Conservation (phyloP, 371 early-diverging fungal species). For the Nematocida homosporus region DNA sequence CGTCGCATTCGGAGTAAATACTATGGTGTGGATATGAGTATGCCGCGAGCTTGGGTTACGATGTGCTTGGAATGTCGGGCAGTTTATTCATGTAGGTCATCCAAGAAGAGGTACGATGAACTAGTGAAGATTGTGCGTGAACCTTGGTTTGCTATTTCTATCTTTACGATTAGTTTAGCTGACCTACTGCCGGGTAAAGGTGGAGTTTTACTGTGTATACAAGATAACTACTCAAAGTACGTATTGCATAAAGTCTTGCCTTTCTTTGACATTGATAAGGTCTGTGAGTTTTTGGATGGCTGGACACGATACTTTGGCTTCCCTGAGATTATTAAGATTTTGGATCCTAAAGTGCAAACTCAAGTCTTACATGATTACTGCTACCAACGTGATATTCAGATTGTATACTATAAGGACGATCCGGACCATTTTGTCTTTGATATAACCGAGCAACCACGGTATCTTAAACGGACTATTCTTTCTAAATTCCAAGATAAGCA, state of each 20-base stretch:
- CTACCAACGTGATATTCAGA: not conserved
- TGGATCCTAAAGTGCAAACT: not conserved
- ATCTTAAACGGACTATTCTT: not conserved
- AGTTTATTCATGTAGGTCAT: not conserved
- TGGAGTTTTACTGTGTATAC: constrained; percentile 10
- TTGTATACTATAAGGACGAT: not conserved
- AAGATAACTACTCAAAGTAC: constrained; percentile 37
- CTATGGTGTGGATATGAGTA: constrained; percentile 3
- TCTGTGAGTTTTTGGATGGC: not conserved
- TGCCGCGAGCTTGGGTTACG: not conserved
- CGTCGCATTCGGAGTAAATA: not conserved
- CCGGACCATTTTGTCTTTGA: constrained; percentile 9
- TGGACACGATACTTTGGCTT: constrained; percentile 1
- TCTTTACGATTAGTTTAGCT: not conserved
- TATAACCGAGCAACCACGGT: not conserved
- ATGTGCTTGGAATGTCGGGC: constrained; percentile 29
- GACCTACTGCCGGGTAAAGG: not conserved
- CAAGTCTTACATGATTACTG: not conserved
- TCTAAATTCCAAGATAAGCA: not conserved
- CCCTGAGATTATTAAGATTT: constrained; percentile 24
- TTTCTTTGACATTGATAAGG: not conserved
- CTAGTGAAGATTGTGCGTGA: constrained; percentile 27
- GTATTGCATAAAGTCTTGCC: constrained; percentile 3
- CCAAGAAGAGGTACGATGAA: not conserved
- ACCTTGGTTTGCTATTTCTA: constrained; percentile 44